phyloP scores from a whole-genome alignment of 2,329 filamentous ascomycete genomes.

The Hymenoscyphus salicellus region DNA sequence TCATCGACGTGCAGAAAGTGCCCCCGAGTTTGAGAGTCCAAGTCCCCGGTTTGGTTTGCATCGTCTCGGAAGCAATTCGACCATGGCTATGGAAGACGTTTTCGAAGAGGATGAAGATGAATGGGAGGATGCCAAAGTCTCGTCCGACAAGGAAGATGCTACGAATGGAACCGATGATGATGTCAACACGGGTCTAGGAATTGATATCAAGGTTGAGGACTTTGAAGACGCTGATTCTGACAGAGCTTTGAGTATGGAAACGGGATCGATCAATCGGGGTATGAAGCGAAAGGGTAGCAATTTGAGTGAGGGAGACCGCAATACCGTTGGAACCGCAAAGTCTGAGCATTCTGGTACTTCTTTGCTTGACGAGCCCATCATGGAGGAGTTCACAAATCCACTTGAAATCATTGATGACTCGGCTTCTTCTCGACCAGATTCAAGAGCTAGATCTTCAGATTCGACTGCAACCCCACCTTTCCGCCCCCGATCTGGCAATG shows the following conservation, averaged over 20 bases:
- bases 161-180: slow-evolving; percentile 39
- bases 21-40: slow-evolving; percentile 73
- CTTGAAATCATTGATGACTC: slow-evolving; percentile 42
- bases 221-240: slow-evolving; percentile 40
- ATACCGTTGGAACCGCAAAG: slow-evolving; percentile 40
- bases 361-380: slow-evolving; percentile 51
- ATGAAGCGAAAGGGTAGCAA: slow-evolving; percentile 47
- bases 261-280: slow-evolving; percentile 35
- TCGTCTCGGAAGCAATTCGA: slow-evolving; percentile 63
- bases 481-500: slow-evolving; percentile 35
- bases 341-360: slow-evolving; percentile 50
- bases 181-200: slow-evolving; percentile 37
- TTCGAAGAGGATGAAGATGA: slow-evolving; percentile 76
- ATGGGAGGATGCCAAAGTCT: slow-evolving; percentile 37
- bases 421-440: slow-evolving; percentile 37
- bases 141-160: slow-evolving; percentile 35
- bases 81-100: slow-evolving; percentile 85
- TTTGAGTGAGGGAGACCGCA: slow-evolving; percentile 43
- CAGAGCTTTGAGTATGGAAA: slow-evolving; percentile 41
- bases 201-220: slow-evolving; percentile 47
- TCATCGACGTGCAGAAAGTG: slow-evolving; percentile 75
- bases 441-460: slow-evolving; percentile 37
- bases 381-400: slow-evolving; percentile 44
- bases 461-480: slow-evolving; percentile 35
- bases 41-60: slow-evolving; percentile 58